Base-by-base conservation (phyloP, 805 yeast species). In the Candida dajiaensis region DNA sequence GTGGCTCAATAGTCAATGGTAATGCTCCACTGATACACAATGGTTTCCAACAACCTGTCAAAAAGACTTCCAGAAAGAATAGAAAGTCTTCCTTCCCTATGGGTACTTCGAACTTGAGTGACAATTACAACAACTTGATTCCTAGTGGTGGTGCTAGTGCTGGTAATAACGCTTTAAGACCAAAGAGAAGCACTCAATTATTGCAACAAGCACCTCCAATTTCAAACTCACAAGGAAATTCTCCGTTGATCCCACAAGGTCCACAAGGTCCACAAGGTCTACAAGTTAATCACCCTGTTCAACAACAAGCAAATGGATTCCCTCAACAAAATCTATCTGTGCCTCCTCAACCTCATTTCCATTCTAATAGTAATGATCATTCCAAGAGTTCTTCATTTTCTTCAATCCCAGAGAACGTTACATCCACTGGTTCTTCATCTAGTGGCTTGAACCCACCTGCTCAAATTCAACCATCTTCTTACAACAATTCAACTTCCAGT, bases 51-150 rank as follows among this genome's bases (percentile, higher is more conserved):
- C 36, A 33, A 33, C 36, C 36, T 16, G 36, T 33, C 4, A 62
- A 51, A 47, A 70, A 72, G 33, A 68, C 77, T n/a, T 66, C 72
- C 5, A 63, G 77, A 53, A 73, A 73, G 58, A 70, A 70, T 48
- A 64, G 78, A 50, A 71, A 69, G 49, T 70, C 76, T 1, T 60
- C 70, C 2, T 55, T 66, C 50, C 61, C 71, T 38, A 43, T 37
- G 10, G 39, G 36, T 25, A 37, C 53, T 5, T 38, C 49, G 3
- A 48, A 50, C 2, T 37, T 52, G 18, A 48, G 52, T 37, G 46
- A 48, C 39, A 44, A 33, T 4, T 42, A 44, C 28, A 43, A 43
- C 22, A 45, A 45, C 21, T 39, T 48, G 42, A 44, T 45, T 40
- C 13, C 45, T 5, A 44, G 31, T 9, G 40, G 45, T 21, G 40